A percentile compares a stretch with the other conserved stretches of the same genome.
These are phyloP conservation scores for Colletotrichum tanaceti DNA, from an alignment of 2,329 filamentous ascomycete genomes.

Conservation along the genomic window DNA sequence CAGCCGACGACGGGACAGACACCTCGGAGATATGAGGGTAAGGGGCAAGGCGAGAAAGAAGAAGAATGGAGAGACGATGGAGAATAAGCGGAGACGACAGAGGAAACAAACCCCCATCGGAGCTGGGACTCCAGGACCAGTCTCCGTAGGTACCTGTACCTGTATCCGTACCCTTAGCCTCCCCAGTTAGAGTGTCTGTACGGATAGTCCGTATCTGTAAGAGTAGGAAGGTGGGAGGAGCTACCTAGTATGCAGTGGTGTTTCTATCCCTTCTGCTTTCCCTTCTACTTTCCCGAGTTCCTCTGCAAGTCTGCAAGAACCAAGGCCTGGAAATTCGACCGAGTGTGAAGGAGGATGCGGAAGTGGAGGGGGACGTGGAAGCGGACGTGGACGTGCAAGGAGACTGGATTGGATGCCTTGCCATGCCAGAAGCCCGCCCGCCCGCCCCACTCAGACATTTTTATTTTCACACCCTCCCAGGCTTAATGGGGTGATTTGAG, in stretches of 20 bases:
- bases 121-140: not conserved
- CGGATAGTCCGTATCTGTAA: no score
- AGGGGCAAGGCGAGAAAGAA: not conserved
- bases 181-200: not conserved
- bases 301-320: not conserved
- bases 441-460: not conserved
- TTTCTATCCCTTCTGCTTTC: not conserved
- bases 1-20: not conserved
- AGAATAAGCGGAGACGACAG: constrained; percentile 4
- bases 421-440: not conserved
- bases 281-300: not conserved
- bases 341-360: constrained; percentile 4
- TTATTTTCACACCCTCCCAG: not conserved
- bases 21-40: not conserved
- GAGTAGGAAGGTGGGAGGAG: constrained; percentile 1
- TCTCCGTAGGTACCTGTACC: no score
- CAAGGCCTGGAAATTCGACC: constrained; percentile 19
- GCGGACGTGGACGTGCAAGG: not conserved
- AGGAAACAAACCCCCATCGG: not conserved
- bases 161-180: no score
- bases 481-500: not conserved
- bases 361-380: no score
- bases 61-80: not conserved
- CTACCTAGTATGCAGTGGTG: not conserved
- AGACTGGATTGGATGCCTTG: constrained; percentile 8